Conservation (phyloP, 164 flowering plant species). For the Cinnamomum chago region DNA sequence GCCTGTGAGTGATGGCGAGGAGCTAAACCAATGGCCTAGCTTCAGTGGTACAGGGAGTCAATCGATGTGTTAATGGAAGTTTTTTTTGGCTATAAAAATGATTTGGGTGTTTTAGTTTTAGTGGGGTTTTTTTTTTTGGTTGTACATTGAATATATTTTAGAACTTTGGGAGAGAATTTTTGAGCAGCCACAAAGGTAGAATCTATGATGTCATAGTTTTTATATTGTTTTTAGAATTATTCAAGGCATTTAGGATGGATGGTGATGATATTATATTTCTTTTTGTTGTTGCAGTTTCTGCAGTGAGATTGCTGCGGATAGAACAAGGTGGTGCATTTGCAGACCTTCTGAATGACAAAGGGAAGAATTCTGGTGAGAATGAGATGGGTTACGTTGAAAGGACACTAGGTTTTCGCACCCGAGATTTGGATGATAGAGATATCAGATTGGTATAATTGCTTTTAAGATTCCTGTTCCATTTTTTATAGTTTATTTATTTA, state of each 20-base stretch:
- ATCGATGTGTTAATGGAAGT: no score
- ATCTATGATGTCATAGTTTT: no score
- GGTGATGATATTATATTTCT: neutral
- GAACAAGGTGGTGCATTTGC: constrained; percentile 91
- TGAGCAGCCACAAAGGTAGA: no score
- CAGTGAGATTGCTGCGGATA: constrained; percentile 87
- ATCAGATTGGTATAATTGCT: constrained; percentile 61
- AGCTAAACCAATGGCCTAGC: neutral
- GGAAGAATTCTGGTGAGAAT: constrained; percentile 73
- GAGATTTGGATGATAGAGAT: constrained; percentile 70
- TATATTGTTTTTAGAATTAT: no score
- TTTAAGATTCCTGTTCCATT: neutral
- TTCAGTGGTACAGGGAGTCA: neutral
- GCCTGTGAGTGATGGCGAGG: neutral
- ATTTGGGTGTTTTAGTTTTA: no score
- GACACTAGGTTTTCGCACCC: constrained; percentile 80
- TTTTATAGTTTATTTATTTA: neutral
- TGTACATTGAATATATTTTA: no score
- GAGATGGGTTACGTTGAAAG: constrained; percentile 89
- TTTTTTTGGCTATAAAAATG: no score
- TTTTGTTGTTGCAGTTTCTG: constrained; percentile 51
- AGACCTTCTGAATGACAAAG: constrained; percentile 79
- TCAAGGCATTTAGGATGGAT: no score
- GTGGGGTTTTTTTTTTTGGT: no score
- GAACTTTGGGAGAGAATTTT: no score